Conservation (phyloP, 257 asterid species). For the Ilex aquifolium region DNA sequence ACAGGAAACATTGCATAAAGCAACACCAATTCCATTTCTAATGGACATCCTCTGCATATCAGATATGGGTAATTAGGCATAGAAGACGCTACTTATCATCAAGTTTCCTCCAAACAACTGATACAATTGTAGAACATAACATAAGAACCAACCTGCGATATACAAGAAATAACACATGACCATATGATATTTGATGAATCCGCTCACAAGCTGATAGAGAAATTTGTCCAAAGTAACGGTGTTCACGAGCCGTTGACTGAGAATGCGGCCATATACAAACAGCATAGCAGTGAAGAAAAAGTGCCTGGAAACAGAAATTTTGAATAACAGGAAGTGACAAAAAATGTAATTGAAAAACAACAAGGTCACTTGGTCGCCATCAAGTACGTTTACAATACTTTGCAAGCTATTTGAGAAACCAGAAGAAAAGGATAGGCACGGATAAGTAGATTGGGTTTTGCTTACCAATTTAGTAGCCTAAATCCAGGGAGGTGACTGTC, state of each 20-base stretch:
- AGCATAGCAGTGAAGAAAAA: slow-evolving; percentile 87
- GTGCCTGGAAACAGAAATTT: slow-evolving; percentile 45
- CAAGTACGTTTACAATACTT: too few species aligned
- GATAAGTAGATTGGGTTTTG: neutral
- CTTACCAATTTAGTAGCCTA: slow-evolving; percentile 88
- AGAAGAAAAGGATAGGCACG: too few species aligned
- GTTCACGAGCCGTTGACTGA: slow-evolving; percentile 80
- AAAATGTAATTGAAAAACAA: too few species aligned
- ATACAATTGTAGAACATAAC: neutral
- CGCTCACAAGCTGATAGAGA: slow-evolving; percentile 66
- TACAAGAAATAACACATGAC: slow-evolving; percentile 83
- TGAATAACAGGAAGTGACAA: too few species aligned
- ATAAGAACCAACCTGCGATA: slow-evolving; percentile 55
- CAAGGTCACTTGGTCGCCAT: too few species aligned
- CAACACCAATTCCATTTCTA: too few species aligned
- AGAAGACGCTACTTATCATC: too few species aligned
- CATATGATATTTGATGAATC: slow-evolving; percentile 80
- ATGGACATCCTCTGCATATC: too few species aligned
- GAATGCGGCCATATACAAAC: slow-evolving; percentile 77
- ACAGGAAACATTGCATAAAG: too few species aligned
- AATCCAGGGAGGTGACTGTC: slow-evolving; percentile 92
- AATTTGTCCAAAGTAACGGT: slow-evolving; percentile 68
- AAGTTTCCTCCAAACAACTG: too few species aligned
- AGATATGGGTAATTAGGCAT: too few species aligned
- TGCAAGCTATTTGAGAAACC: too few species aligned